Evolutionary conservation across 139 green algal species (phyloP).

Genomic region (Micractinium conductrix): DNA sequence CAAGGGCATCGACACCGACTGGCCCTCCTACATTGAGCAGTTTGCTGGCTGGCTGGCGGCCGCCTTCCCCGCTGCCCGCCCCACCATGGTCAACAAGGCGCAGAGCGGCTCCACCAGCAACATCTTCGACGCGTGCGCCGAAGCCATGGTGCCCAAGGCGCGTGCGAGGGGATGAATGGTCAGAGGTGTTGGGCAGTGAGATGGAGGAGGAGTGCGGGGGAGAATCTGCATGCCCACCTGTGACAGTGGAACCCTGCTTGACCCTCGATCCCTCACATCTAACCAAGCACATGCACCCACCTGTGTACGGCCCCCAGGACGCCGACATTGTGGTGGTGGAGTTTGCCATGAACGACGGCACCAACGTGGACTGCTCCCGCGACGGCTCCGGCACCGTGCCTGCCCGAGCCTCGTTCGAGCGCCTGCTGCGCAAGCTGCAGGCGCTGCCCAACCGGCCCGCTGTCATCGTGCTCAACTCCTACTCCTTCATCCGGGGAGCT

Average conservation of each 20-base stretch:
- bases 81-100: constrained; percentile 32
- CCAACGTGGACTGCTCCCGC: constrained; percentile 3
- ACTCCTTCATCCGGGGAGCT: constrained; percentile 23
- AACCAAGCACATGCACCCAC: no score
- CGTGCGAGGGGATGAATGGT: no score
- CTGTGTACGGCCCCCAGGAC: constrained; percentile 7
- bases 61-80: constrained; percentile 18
- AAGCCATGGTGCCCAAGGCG: constrained; percentile 25
- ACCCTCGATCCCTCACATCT: no score
- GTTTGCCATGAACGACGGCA: constrained; percentile 37
- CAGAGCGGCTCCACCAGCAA: constrained; percentile 30
- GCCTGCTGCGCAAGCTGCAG: constrained; percentile 37
- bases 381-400: constrained; percentile 20
- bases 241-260: no score
- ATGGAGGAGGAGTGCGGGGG: no score
- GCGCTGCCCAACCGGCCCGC: constrained; percentile 29
- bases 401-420: constrained; percentile 30
- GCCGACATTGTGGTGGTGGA: constrained; percentile 27
- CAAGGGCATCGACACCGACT: constrained; percentile 32
- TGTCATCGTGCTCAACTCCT: constrained; percentile 13
- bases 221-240: no score
- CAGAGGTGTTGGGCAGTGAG: no score
- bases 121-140: constrained; percentile 33
- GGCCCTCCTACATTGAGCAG: constrained; percentile 36
- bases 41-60: constrained; percentile 20